Evolutionary conservation across 1,139 yeast species (phyloP), one percentile per base, ranked within the genome.

Genomic region (Pneumocystis oryctolagi): DNA sequence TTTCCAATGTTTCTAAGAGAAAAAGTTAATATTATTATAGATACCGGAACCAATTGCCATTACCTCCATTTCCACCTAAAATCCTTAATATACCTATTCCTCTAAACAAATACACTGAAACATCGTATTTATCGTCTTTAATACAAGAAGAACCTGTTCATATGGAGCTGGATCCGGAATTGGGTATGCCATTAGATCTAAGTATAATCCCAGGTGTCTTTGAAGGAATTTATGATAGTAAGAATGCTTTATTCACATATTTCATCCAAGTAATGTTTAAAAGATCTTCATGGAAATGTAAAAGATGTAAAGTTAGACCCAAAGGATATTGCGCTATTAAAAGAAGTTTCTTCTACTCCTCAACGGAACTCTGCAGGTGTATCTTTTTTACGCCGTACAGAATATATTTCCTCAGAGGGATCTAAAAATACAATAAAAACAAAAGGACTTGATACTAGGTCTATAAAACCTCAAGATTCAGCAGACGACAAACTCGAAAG

Each of bases 41-140:
- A 16, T 47, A 47, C 16, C 55, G 83, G 66, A 92, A 92, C 72
- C 87, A 84, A 70, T 78, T 92, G 40, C 98, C 98, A 18, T 92
- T 97, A 1, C 97, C 98, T 12, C 87, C 94, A 31, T 80, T 94
- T 67, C 89, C 95, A 62, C 97, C 99, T 31, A 89, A 87, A 73
- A 79, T 89, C 65, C 74, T 92, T 64, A 81, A 84, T 64, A 79
- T 74, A 62, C 76, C 81, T 18, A 73, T 78, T 2, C 75, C 77
- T 60, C 70, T 75, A 56, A 70, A 78, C 69, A 77, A 78, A 70
- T 73, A 78, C 63, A 77, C 81, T 28, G 80, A 87, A 6, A 81
- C 90, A 61, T 79, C 82, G 64, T 78, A 88, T 66, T 76, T 92
- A 68, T 79, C 89, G 3, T 83, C 94, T 14, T 78, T 89, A 64